Evolutionary conservation across 2,329 filamentous ascomycete species (phyloP).

Genomic region (Chaetomium sp.): DNA sequence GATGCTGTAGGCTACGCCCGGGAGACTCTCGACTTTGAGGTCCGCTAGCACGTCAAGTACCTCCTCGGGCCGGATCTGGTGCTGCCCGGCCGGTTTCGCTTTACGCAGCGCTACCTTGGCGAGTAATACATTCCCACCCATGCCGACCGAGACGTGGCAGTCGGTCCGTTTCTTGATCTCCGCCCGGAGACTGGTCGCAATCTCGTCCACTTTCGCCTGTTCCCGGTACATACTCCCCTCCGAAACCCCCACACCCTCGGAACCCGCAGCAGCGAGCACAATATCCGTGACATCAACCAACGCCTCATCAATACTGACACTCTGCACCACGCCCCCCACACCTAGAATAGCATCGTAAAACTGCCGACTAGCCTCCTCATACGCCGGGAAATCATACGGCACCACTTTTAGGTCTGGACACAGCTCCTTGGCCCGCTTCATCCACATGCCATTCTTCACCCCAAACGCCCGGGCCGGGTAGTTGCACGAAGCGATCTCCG

Average conservation of each 20-base stretch:
- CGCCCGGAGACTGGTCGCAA: constrained; percentile 61
- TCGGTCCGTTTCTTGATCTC: constrained; percentile 68
- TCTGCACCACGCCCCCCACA: constrained; percentile 79
- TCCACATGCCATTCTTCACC: constrained; percentile 99
- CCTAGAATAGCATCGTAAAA: constrained; percentile 84
- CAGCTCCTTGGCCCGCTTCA: constrained; percentile 78
- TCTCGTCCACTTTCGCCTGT: constrained; percentile 67
- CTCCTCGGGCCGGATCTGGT: constrained; percentile 77
- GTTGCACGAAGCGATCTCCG: constrained; percentile 96
- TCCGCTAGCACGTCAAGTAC: constrained; percentile 70
- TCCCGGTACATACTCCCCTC: constrained; percentile 70
- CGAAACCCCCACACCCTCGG: constrained; percentile 56
- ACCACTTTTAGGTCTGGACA: constrained; percentile 83
- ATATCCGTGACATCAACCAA: constrained; percentile 73
- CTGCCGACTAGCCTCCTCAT: constrained; percentile 80
- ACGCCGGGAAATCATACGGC: constrained; percentile 93
- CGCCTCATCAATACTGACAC: constrained; percentile 94
- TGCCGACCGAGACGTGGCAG: constrained; percentile 87
- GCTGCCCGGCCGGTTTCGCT: constrained; percentile 91
- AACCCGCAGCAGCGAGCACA: constrained; percentile 59
- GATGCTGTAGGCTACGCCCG: constrained; percentile 88
- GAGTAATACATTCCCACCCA: constrained; percentile 82
- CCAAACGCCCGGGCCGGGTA: constrained; percentile 82
- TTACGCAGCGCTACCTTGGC: constrained; percentile 86
- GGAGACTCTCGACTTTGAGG: constrained; percentile 72